These are phyloP conservation scores for Halenospora varia DNA, from an alignment of 495 filamentous ascomycete species.

Conservation along the genomic window DNA sequence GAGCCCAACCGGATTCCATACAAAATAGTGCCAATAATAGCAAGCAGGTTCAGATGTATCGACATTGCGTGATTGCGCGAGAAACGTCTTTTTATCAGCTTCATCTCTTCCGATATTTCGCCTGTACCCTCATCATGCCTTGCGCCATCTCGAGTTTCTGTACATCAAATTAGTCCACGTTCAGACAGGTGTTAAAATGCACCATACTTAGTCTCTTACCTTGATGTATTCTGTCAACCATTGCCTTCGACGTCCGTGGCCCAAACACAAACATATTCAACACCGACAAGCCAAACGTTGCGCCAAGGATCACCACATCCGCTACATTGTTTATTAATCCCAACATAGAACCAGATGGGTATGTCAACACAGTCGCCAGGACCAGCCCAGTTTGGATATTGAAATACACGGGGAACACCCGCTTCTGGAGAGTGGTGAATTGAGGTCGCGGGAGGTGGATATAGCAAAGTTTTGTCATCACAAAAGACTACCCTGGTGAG, in stretches of 20 bases:
- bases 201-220: no score
- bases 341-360: conserved; percentile 55
- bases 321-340: conserved; percentile 52
- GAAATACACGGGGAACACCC: conserved; percentile 83
- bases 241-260: conserved; percentile 64
- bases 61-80: conserved; percentile 71
- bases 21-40: conserved; percentile 57
- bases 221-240: conserved; percentile 68
- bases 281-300: conserved; percentile 44
- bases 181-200: no score
- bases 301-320: conserved; percentile 55
- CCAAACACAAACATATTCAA: conserved; percentile 64
- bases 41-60: conserved; percentile 65
- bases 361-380: conserved; percentile 70
- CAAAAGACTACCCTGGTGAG: conserved; percentile 56
- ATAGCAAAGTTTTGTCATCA: conserved; percentile 70
- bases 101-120: conserved; percentile 61
- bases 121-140: conserved; percentile 20
- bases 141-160: conserved; percentile 74
- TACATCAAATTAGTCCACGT: neutral
- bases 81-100: conserved; percentile 73
- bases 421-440: conserved; percentile 71
- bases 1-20: conserved; percentile 54
- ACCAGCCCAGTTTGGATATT: conserved; percentile 70
- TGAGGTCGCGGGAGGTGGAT: conserved; percentile 68